A percentile compares a stretch with the other conserved stretches of the same genome.
phyloP scores from a whole-genome alignment of 495 filamentous ascomycete species.

The Aspergillus nanangensis region DNA sequence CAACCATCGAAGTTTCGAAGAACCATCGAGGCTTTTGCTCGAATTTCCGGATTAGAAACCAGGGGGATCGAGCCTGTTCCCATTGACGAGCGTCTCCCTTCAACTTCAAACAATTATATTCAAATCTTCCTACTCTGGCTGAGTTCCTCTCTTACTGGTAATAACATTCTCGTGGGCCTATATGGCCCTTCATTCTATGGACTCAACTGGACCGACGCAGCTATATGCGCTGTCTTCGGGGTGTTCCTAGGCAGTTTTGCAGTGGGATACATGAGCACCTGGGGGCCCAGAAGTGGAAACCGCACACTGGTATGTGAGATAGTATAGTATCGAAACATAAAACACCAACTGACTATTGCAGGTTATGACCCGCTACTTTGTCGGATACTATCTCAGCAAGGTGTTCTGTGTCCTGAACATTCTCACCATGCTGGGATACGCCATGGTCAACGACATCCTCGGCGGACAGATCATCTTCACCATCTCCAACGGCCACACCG shows the following conservation, averaged over 20 bases:
- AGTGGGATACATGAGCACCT: slow-evolving; percentile 11
- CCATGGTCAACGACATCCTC: slow-evolving; percentile 52
- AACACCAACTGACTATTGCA: slow-evolving; percentile 58
- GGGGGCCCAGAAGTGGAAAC: slow-evolving; percentile 10
- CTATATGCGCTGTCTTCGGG: slow-evolving; percentile 5
- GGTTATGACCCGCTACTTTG: slow-evolving; percentile 62
- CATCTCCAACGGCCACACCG: slow-evolving; percentile 40
- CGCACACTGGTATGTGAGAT: slow-evolving; percentile 14
- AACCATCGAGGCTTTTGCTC: not conserved
- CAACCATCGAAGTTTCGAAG: not conserved
- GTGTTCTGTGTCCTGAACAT: slow-evolving; percentile 61
- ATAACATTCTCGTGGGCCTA: slow-evolving; percentile 12
- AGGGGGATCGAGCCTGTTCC: slow-evolving; percentile 63
- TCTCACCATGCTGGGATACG: slow-evolving; percentile 62
- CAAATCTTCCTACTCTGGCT: slow-evolving; percentile 41
- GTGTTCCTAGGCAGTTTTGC: slow-evolving; percentile 5
- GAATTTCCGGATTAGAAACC: slow-evolving; percentile 43
- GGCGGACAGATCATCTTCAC: slow-evolving; percentile 47
- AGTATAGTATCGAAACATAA: too few species aligned
- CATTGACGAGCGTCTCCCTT: slow-evolving; percentile 37
- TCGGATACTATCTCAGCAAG: slow-evolving; percentile 70
- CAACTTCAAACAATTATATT: slow-evolving; percentile 24
- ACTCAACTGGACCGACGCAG: slow-evolving; percentile 4
- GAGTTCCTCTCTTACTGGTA: slow-evolving; percentile 7
- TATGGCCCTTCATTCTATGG: slow-evolving; percentile 7